Conservation (phyloP, 1,284 basidiomycete genomes). For the Golubevia sp. region DNA sequence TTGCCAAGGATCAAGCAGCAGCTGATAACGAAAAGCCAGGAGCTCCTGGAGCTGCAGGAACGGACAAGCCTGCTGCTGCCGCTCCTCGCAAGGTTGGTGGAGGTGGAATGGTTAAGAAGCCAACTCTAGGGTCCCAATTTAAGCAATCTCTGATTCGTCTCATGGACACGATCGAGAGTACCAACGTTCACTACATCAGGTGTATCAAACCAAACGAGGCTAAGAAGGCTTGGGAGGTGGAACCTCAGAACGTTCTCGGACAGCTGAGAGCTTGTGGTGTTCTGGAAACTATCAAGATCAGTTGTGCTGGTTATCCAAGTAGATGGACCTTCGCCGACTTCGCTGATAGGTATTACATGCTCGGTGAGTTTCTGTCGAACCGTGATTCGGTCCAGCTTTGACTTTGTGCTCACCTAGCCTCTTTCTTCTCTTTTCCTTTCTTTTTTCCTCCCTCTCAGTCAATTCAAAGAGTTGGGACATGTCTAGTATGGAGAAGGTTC, state of each 20-base stretch:
- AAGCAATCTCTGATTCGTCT: slow-evolving; percentile 52
- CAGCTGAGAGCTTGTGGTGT: slow-evolving; percentile 60
- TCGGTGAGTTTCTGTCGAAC: slow-evolving; percentile 6
- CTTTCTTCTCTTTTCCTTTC: background rate
- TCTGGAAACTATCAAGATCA: slow-evolving; percentile 60
- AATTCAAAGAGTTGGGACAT: slow-evolving; percentile 51
- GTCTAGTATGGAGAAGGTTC: slow-evolving; percentile 42
- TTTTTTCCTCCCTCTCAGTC: slow-evolving; percentile 7
- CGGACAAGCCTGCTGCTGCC: slow-evolving; percentile 14
- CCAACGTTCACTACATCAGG: slow-evolving; percentile 61
- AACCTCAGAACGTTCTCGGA: slow-evolving; percentile 58
- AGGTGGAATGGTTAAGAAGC: slow-evolving; percentile 54
- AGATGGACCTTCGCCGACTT: slow-evolving; percentile 60
- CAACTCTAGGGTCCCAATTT: slow-evolving; percentile 59
- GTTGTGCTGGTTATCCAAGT: slow-evolving; percentile 57
- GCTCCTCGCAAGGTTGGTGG: slow-evolving; percentile 26
- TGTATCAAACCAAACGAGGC: slow-evolving; percentile 62
- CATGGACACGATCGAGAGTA: slow-evolving; percentile 59
- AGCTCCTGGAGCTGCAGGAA: slow-evolving; percentile 11
- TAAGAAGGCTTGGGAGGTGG: slow-evolving; percentile 56
- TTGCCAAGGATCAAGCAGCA: slow-evolving; percentile 15
- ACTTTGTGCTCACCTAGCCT: too few relatives aligned
- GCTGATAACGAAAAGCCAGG: background rate
- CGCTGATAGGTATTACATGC: slow-evolving; percentile 61
- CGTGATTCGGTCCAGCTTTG: too few relatives aligned